These are phyloP conservation scores for Rhypophila decipiens DNA, from an alignment of 495 filamentous ascomycete genomes.

Conservation along the genomic window DNA sequence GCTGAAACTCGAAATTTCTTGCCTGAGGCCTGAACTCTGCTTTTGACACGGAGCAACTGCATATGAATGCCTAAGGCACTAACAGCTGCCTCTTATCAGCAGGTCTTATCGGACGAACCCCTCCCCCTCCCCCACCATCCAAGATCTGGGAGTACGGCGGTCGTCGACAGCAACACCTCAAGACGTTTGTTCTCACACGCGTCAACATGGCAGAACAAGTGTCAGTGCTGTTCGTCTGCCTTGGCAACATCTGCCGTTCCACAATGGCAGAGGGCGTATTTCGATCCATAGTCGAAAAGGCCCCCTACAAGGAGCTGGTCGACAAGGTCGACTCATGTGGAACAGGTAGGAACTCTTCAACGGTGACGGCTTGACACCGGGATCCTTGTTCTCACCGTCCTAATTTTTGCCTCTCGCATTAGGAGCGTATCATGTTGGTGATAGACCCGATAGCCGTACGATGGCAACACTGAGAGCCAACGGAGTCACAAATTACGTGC, in stretches of 20 bases:
- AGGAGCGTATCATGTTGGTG: slow-evolving; percentile 70
- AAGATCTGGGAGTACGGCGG: too few species aligned
- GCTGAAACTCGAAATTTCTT: not conserved
- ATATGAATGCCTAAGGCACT: too few species aligned
- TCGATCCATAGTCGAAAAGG: slow-evolving; percentile 55
- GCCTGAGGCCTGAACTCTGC: too few species aligned
- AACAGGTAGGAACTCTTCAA: slow-evolving; percentile 37
- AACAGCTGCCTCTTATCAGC: not conserved
- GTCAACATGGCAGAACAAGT: slow-evolving; percentile 36
- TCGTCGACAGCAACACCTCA: not conserved
- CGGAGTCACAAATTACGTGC: slow-evolving; percentile 68
- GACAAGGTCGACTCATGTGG: slow-evolving; percentile 78
- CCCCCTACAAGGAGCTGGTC: slow-evolving; percentile 53
- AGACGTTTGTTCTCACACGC: not conserved
- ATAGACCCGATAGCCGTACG: slow-evolving; percentile 73
- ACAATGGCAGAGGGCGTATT: slow-evolving; percentile 97
- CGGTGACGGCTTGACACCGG: too few species aligned
- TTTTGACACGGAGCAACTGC: too few species aligned
- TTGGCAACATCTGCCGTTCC: slow-evolving; percentile 93
- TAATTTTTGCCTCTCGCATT: not conserved
- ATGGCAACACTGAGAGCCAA: slow-evolving; percentile 71
- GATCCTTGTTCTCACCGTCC: too few species aligned
- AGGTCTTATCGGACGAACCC: not conserved
- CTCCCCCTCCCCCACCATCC: not conserved
- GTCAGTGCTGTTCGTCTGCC: slow-evolving; percentile 89